Evolutionary conservation across 2,329 filamentous ascomycete species (phyloP).

Genomic region (Aspergillus pseudoterreus): DNA sequence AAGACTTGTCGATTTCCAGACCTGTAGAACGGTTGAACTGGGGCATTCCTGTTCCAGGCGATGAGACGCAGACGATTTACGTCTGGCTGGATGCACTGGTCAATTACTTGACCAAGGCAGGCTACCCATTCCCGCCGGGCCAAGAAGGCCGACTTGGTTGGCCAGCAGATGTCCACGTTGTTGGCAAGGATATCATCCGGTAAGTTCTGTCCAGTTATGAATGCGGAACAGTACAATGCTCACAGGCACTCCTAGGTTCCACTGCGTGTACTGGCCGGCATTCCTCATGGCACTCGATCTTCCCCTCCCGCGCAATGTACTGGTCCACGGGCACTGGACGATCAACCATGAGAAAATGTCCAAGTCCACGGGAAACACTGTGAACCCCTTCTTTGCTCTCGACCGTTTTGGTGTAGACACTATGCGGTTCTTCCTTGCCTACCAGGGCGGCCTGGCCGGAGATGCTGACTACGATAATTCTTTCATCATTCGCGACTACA

Average conservation of each 20-base stretch:
- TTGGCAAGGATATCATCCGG: constrained; percentile 94
- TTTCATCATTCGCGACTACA: constrained; percentile 71
- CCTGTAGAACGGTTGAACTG: constrained; percentile 74
- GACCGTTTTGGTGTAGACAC: constrained; percentile 83
- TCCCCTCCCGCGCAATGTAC: constrained; percentile 70
- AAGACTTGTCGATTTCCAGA: constrained; percentile 85
- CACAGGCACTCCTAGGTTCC: constrained; percentile 56
- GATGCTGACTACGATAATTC: constrained; percentile 85
- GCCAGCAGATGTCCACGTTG: constrained; percentile 88
- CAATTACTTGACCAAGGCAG: constrained; percentile 86
- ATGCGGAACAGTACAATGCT: constrained; percentile 11
- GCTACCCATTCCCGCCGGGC: constrained; percentile 71
- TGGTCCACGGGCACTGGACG: constrained; percentile 95
- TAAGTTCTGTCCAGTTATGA: constrained; percentile 16
- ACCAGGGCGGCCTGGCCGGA: constrained; percentile 69
- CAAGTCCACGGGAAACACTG: constrained; percentile 90
- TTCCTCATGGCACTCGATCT: constrained; percentile 85
- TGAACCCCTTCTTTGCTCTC: constrained; percentile 88
- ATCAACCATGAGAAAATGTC: constrained; percentile 92
- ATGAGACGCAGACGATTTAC: constrained; percentile 85
- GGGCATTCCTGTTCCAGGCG: constrained; percentile 86
- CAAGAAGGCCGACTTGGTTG: constrained; percentile 64
- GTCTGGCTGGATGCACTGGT: constrained; percentile 96
- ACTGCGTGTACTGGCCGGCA: constrained; percentile 97
- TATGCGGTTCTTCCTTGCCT: constrained; percentile 83